A percentile compares a stretch with the other conserved stretches of the same genome.
Conservation (phyloP, 805 yeast genomes). For the Candida pini region DNA sequence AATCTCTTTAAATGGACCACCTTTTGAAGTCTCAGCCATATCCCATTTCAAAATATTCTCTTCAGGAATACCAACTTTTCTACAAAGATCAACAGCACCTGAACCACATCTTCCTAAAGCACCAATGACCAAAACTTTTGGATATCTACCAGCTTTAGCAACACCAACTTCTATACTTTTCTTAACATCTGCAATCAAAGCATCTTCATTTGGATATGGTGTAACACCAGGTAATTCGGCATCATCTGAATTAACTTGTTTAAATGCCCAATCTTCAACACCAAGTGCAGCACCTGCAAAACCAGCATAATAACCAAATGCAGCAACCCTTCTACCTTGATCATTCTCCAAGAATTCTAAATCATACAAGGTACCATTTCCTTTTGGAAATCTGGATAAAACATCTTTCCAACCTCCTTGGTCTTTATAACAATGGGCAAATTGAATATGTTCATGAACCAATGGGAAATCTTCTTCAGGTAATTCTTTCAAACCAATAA, state of each 20-base stretch:
- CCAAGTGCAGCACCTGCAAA: conserved; percentile 99
- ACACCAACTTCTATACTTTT: conserved; percentile 50
- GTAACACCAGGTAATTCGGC: conserved; percentile 73
- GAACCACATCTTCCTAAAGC: conserved; percentile 99
- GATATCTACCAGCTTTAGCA: conserved; percentile 57
- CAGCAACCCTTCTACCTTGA: conserved; percentile 97
- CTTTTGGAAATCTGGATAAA: conserved; percentile 80
- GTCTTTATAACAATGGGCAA: conserved; percentile 97
- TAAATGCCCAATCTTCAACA: conserved; percentile 88
- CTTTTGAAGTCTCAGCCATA: conserved; percentile 91
- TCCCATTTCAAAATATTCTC: conserved; percentile 88
- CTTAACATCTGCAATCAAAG: conserved; percentile 67
- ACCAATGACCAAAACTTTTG: conserved; percentile 86
- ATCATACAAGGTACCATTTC: conserved; percentile 88
- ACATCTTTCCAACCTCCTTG: conserved; percentile 98
- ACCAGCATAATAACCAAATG: conserved; percentile 99
- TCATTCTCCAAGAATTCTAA: conserved; percentile 92
- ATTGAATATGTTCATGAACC: conserved; percentile 93
- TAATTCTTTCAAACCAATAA: conserved; percentile 90
- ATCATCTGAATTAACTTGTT: conserved; percentile 63
- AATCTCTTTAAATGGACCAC: conserved; percentile 96
- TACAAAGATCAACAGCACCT: conserved; percentile 85
- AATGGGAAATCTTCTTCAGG: conserved; percentile 93
- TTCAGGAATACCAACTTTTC: conserved; percentile 83
- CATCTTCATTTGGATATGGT: conserved; percentile 78